A percentile compares a stretch with the other conserved stretches of the same genome.
Conservation (phyloP, 73 alveolate species). For the Loxodes magnus region DNA sequence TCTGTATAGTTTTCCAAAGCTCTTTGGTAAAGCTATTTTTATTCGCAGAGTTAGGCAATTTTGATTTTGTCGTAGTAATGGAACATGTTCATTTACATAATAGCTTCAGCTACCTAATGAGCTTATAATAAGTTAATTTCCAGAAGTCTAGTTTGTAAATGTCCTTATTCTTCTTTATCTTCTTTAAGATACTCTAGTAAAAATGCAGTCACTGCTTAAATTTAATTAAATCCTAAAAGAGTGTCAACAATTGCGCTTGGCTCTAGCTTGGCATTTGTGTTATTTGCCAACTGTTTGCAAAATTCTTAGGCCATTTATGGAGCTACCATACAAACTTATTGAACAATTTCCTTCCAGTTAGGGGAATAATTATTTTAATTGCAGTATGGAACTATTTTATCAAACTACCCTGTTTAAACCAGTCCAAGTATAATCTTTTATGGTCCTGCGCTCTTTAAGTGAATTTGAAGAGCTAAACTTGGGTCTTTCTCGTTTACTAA, state of each 20-base stretch:
- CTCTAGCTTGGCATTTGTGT: too few relatives aligned
- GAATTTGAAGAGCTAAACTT: conserved; percentile 76
- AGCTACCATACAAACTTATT: conserved; percentile 26
- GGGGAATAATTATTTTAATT: conserved; percentile 62
- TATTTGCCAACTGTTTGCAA: conserved; percentile 24
- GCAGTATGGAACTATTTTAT: conserved; percentile 75
- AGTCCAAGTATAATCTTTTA: conserved; percentile 83
- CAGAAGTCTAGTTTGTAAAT: conserved; percentile 88
- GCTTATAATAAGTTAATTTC: conserved; percentile 84
- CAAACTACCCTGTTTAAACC: conserved; percentile 81
- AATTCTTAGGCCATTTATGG: conserved; percentile 52
- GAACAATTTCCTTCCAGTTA: conserved; percentile 68
- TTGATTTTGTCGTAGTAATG: conserved; percentile 88
- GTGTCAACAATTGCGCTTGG: conserved; percentile 35
- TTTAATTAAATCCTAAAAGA: conserved; percentile 32
- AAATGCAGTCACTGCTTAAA: conserved; percentile 93
- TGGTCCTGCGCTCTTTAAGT: conserved; percentile 65
- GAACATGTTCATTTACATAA: conserved; percentile 78
- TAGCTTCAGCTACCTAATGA: conserved; percentile 93
- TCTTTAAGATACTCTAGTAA: conserved; percentile 82
- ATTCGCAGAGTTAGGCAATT: conserved; percentile 92
- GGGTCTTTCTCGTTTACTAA: conserved; percentile 80
- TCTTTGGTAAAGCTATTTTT: conserved; percentile 86
- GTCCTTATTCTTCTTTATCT: conserved; percentile 97
- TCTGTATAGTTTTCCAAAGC: conserved; percentile 91